Evolutionary conservation across 768 basidiomycete species (phyloP), one percentile per base, ranked within the genome.

Genomic region (Tremella mesenterica): DNA sequence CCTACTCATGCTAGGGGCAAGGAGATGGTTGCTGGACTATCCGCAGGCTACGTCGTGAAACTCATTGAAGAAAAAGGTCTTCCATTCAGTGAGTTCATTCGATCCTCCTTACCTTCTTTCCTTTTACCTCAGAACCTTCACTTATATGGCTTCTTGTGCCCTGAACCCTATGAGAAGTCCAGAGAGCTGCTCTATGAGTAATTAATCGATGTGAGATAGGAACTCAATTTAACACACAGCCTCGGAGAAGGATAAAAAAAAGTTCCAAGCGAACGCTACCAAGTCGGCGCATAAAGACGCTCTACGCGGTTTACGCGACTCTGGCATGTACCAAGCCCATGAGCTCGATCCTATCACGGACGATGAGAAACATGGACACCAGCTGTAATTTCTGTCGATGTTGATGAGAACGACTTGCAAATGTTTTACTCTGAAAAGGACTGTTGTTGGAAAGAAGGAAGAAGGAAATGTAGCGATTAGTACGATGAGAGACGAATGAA

Each of bases 11-110:
- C 43, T 21, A 48, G 54, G 12, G 54, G 48, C 29, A 56, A 56
- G 34, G 39, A 57, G 51, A 47, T 57, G 48, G 63, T 68, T 44
- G 63, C 56, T 4, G 66, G 61, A 8, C 49, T 68, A 9, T 63
- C 66, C 0, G 52, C 59, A 16, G 63, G 61, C 4, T 57, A 51
- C 25, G 66, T 58, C 8, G 53, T 59, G 30, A 60, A 60, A 30
- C 34, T 68, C 27, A 50, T 68, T 34, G 66, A 68, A 33, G 66
- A 68, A 54, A 64, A 64, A 45, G 44, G 53, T 28, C 50, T 68
- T 20, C 66, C 66, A 16, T 68, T 68, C 56, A 57, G 65, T 67
- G 48, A 60, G 65, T 64, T 9, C 21, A 30, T 10, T 28, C 12
- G 23, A 10, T 53, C 33, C 18, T 8, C 48, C 43, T 34, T n/a